Percentiles rank a stretch among this genome's conserved stretches.
Evolutionary conservation across 768 basidiomycete genomes (phyloP).

Genomic region (Sporobolomyces roseus): DNA sequence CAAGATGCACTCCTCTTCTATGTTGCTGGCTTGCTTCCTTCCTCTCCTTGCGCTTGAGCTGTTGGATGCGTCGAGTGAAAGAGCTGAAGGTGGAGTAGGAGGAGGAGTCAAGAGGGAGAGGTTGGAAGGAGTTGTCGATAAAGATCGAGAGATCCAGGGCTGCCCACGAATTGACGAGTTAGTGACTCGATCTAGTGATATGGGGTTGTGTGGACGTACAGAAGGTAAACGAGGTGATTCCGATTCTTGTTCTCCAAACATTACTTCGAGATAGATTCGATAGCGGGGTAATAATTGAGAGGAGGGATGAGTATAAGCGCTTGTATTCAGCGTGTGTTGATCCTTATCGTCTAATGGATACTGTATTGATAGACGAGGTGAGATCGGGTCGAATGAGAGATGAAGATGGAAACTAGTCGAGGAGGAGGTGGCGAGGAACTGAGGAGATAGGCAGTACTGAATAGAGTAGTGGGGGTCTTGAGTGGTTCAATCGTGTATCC

Average conservation of each 20-base stretch:
- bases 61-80: not conserved
- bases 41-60: too few species aligned
- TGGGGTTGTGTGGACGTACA: not conserved
- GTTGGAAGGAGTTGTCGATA: not conserved
- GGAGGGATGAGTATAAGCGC: too few species aligned
- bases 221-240: constrained; percentile 21
- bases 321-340: too few species aligned
- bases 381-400: too few species aligned
- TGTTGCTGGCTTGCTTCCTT: too few species aligned
- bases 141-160: constrained; percentile 26
- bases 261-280: not conserved
- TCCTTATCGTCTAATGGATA: too few species aligned
- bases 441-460: not conserved
- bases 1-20: not conserved
- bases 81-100: not conserved
- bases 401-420: too few species aligned
- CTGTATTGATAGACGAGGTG: too few species aligned
- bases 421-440: too few species aligned
- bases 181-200: not conserved
- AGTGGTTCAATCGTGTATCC: too few species aligned
- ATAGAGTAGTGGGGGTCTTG: not conserved
- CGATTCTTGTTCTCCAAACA: constrained; percentile 29
- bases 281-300: too few species aligned
- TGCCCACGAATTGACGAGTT: not conserved
- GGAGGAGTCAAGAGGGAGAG: constrained; percentile 8